Evolutionary conservation across 495 filamentous ascomycete species (phyloP), one percentile per base, ranked within the genome.

Genomic region (Penicillium samsonianum): DNA sequence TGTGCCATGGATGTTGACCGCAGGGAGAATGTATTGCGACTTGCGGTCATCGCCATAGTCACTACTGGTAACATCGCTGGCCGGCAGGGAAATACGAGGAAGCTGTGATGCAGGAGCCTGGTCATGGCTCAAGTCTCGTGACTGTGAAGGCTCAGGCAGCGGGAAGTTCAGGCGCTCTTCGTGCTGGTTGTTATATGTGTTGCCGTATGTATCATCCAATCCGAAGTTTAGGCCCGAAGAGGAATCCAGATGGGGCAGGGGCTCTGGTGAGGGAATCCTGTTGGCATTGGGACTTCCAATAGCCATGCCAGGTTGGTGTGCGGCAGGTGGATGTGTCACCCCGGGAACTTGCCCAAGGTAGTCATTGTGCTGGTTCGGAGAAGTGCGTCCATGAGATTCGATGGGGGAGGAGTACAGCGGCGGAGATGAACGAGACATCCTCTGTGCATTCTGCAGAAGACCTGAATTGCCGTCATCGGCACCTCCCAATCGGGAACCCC

Each of bases 341-440:
- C 58, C 62, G 14, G 58, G 55, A 16, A 16, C 22, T 2, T 50
- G 42, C 16, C 56, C 59, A 31, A 23, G 55, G 26, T 52, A 47
- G 50, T 67, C 55, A 63, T 66, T 53, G 55, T 35, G 25, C 30
- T 33, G 45, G 30, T 11, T 20, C 35, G 31, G 30, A 19, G 58
- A 57, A 40, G 43, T 67, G 16, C 64, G 67, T 37, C 26, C 30
- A 17, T 31, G 30, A 28, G 54, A 54, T 16, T 70, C 67, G 17
- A 28, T 59, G 8, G 58, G 51, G 4, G 65, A 60, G 47, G 59
- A 65, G 45, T 67, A 76, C 17, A 73, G 54, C 5, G 81, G 83
- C 14, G 85, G 85, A 43, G 80, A 77, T 19, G 87, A 87, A 37
- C 78, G 80, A 17, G 87, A 83, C 81, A 89, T 88, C 16, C 78